phyloP scores from a whole-genome alignment of 495 filamentous ascomycete species.

The Pseudotulostoma volvatum region DNA sequence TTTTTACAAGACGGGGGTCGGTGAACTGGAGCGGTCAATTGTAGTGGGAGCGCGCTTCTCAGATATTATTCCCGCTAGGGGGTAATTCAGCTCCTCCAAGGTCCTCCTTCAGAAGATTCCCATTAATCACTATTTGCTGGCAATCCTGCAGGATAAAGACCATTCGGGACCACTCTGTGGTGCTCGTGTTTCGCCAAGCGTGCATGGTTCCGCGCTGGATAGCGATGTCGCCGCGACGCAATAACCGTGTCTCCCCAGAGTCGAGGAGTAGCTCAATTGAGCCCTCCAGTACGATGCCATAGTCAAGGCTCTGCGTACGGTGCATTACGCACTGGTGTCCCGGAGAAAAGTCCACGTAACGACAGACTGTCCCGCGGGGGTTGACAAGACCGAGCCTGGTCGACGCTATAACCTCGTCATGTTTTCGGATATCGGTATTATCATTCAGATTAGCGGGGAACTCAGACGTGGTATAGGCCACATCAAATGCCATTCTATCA shows the following conservation, averaged over 20 bases:
- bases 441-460: constrained; percentile 38
- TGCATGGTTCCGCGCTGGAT: constrained; percentile 42
- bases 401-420: constrained; percentile 18
- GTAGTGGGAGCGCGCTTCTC: too few species aligned
- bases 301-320: constrained; percentile 56
- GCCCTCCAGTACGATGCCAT: constrained; percentile 64
- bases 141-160: constrained; percentile 41
- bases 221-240: constrained; percentile 57
- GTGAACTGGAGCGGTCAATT: too few species aligned
- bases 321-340: constrained; percentile 49
- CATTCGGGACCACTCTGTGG: constrained; percentile 37
- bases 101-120: constrained; percentile 31
- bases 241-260: constrained; percentile 38
- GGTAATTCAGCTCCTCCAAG: constrained; percentile 17
- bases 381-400: constrained; percentile 30
- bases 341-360: constrained; percentile 50
- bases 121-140: constrained; percentile 24
- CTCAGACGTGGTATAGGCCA: constrained; percentile 34
- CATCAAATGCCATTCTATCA: constrained; percentile 15
- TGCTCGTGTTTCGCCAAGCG: constrained; percentile 26
- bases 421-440: constrained; percentile 29
- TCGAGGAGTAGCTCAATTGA: constrained; percentile 60
- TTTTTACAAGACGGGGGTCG: too few species aligned
- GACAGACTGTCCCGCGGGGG: constrained; percentile 33
- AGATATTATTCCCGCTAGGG: constrained; percentile 34